These are phyloP conservation scores for Monosporozyma yasuniensis DNA, from an alignment of 805 yeast species.

Conservation along the genomic window DNA sequence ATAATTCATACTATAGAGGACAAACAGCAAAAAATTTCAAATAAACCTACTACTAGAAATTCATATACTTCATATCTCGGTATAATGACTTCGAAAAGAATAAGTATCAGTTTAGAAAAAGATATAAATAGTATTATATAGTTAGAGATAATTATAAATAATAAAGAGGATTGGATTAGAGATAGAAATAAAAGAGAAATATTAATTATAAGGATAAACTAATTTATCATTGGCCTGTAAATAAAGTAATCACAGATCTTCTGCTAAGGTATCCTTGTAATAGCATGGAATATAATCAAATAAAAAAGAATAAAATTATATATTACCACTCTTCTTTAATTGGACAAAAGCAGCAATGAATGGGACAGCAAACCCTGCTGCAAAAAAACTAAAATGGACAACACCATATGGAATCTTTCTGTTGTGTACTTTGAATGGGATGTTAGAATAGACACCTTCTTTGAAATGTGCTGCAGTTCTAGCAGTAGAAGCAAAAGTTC, in stretches of 20 bases:
- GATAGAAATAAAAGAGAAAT: background rate
- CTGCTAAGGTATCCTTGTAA: background rate
- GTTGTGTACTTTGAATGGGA: slow-evolving; percentile 91
- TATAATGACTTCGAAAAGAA: background rate
- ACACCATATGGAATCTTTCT: slow-evolving; percentile 85
- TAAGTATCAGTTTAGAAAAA: background rate
- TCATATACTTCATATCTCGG: too few species aligned
- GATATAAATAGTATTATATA: background rate
- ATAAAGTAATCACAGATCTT: too few species aligned
- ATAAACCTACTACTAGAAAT: too few species aligned
- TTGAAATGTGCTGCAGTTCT: slow-evolving; percentile 44
- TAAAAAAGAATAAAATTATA: too few species aligned
- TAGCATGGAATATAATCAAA: background rate
- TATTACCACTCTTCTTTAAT: slow-evolving; percentile 72
- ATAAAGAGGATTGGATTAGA: background rate
- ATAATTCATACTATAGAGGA: background rate
- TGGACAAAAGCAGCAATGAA: slow-evolving; percentile 72
- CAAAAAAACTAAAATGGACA: slow-evolving; percentile 70
- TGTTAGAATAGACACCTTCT: slow-evolving; percentile 82
- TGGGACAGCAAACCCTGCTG: slow-evolving; percentile 67
- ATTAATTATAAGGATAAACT: background rate
- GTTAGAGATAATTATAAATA: background rate
- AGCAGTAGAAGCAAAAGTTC: slow-evolving; percentile 52
- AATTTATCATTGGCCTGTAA: background rate
- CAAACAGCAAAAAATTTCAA: background rate